Conservation (phyloP, 2,329 filamentous ascomycete species). For the Pseudogymnoascus destructans region DNA sequence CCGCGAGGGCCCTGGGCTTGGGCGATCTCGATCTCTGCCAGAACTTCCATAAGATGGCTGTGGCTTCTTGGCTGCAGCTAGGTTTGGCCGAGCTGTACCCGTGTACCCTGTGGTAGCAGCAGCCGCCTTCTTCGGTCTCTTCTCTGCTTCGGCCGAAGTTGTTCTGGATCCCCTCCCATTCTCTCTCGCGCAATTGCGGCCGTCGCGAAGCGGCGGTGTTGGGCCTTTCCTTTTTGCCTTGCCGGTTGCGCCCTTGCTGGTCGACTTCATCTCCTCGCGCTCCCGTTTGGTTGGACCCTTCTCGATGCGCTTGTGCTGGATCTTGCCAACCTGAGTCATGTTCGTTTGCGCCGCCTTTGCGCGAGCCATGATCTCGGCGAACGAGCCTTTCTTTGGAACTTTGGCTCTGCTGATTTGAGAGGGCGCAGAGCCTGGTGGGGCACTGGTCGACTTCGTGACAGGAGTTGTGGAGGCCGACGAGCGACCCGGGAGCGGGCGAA, state of each 20-base stretch:
- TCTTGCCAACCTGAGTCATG: constrained; percentile 52
- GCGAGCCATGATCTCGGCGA: constrained; percentile 59
- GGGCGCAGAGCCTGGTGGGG: neutral
- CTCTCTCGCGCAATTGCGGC: constrained; percentile 12
- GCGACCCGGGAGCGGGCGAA: constrained; percentile 10
- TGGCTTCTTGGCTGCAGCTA: constrained; percentile 27
- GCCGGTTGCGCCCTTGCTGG: constrained; percentile 15
- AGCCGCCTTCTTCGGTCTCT: constrained; percentile 49
- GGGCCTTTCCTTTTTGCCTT: constrained; percentile 19
- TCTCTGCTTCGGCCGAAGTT: constrained; percentile 30
- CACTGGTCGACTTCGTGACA: constrained; percentile 28
- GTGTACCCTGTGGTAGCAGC: constrained; percentile 51
- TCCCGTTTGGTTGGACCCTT: constrained; percentile 45
- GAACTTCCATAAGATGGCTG: constrained; percentile 15
- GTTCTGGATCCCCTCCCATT: constrained; percentile 20
- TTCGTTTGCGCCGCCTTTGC: constrained; percentile 51
- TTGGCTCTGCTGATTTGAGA: constrained; percentile 9
- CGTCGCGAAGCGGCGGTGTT: constrained; percentile 13
- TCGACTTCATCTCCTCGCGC: constrained; percentile 22
- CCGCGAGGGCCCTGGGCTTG: constrained; percentile 26
- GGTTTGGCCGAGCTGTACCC: constrained; percentile 48
- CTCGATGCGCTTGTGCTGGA: constrained; percentile 62
- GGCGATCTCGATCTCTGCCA: constrained; percentile 14
- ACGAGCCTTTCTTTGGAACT: constrained; percentile 59
- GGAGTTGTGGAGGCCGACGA: constrained; percentile 22